phyloP scores from a whole-genome alignment of 129 eudicot genomes.

The Erigeron canadensis region DNA sequence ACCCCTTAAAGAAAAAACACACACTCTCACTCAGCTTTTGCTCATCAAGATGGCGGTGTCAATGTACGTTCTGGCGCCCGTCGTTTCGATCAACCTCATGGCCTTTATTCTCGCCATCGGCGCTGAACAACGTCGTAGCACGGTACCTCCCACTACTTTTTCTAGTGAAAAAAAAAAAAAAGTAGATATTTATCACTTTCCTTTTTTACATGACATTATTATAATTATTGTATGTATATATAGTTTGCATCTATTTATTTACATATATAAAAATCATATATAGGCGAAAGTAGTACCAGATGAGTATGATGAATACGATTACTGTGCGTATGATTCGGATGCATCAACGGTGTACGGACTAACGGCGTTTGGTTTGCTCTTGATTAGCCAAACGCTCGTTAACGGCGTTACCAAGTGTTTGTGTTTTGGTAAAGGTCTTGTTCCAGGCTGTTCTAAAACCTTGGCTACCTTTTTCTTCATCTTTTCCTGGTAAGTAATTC shows the following conservation, averaged over 20 bases:
- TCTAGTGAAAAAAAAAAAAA: too few species aligned
- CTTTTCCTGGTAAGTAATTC: constrained; percentile 68
- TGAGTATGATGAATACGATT: constrained; percentile 72
- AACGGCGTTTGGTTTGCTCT: constrained; percentile 81
- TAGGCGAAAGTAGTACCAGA: constrained; percentile 74
- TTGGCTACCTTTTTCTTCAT: constrained; percentile 69
- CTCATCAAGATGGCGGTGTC: constrained; percentile 67
- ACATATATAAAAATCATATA: neutral
- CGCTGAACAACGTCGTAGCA: constrained; percentile 96
- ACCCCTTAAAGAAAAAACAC: neutral
- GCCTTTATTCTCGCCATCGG: constrained; percentile 98
- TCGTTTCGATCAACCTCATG: constrained; percentile 71
- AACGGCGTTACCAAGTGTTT: constrained; percentile 89
- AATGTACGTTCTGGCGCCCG: constrained; percentile 51
- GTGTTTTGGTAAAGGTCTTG: constrained; percentile 84
- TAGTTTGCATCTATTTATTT: too few species aligned
- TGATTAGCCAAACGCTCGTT: constrained; percentile 77
- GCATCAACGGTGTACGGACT: constrained; percentile 94
- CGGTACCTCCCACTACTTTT: constrained; percentile 35
- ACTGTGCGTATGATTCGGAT: constrained; percentile 81
- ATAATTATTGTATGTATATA: too few species aligned
- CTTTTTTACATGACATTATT: too few species aligned
- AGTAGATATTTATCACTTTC: too few species aligned
- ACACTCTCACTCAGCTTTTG: too few species aligned
- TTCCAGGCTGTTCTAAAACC: constrained; percentile 51